A percentile compares a stretch with the other conserved stretches of the same genome.
Evolutionary conservation across 371 early-diverging fungal genomes (phyloP).

Genomic region (Syncephalastrum monosporum): DNA sequence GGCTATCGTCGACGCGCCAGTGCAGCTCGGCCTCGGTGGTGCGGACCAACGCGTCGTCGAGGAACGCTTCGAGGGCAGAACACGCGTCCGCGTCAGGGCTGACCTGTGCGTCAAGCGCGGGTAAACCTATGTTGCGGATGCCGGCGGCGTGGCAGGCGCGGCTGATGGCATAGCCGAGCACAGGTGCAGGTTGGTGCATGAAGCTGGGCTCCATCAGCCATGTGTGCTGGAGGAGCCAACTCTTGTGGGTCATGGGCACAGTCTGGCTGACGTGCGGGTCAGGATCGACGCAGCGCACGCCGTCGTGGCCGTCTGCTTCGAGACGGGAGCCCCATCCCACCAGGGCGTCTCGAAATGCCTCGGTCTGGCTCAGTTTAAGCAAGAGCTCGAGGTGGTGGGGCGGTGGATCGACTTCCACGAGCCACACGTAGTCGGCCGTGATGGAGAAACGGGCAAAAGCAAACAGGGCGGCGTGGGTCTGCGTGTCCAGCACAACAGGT

Average conservation of each 20-base stretch:
- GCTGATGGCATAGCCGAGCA: not conserved
- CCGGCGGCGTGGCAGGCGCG: no score
- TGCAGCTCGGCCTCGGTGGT: no score
- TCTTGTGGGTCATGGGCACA: constrained; percentile 26
- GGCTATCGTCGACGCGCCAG: no score
- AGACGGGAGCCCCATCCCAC: constrained; percentile 27
- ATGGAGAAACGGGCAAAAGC: no score
- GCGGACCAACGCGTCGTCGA: no score
- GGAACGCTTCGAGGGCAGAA: no score
- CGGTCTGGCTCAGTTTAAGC: constrained; percentile 37
- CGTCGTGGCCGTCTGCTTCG: constrained; percentile 8
- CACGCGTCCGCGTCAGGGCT: no score
- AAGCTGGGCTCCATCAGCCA: constrained; percentile 17
- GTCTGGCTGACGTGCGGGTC: constrained; percentile 8
- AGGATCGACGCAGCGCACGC: constrained; percentile 2
- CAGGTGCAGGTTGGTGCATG: constrained; percentile 3
- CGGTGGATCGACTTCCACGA: constrained; percentile 46
- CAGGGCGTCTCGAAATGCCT: constrained; percentile 39
- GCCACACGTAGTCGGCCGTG: constrained; percentile 42
- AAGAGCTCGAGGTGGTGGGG: constrained; percentile 36
- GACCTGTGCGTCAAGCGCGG: no score
- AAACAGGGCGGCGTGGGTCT: no score
- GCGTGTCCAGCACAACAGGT: no score
- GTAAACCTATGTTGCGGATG: no score
- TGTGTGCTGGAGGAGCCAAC: constrained; percentile 29